A percentile compares a stretch with the other conserved stretches of the same genome.
These are phyloP conservation scores for Panicum miliaceum DNA, from an alignment of 176 grass and related monocot genomes.

Conservation along the genomic window DNA sequence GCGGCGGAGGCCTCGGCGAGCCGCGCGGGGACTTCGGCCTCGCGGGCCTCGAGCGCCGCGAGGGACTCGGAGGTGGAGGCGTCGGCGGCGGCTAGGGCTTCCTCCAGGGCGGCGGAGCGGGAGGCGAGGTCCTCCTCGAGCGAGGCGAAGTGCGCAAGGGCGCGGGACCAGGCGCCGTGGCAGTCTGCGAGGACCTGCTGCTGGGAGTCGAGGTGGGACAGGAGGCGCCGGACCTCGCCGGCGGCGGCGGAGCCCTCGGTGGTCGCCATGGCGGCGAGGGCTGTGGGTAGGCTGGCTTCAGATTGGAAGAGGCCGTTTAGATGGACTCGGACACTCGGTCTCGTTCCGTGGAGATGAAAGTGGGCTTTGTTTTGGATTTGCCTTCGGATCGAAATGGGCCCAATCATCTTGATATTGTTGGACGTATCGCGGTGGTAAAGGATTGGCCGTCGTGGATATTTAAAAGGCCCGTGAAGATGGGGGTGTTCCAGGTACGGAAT, in stretches of 20 bases:
- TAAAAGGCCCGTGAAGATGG: background rate
- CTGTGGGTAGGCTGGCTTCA: background rate
- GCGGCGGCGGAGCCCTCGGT: slow-evolving; percentile 43
- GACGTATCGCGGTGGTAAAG: no score
- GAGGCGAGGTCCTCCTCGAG: slow-evolving; percentile 63
- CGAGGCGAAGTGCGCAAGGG: slow-evolving; percentile 61
- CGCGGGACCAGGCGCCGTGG: slow-evolving; percentile 51
- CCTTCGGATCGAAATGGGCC: slow-evolving; percentile 17
- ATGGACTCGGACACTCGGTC: slow-evolving; percentile 23
- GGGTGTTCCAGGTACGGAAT: no score
- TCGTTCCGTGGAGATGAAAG: background rate
- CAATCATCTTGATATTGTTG: background rate
- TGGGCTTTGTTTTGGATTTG: slow-evolving; percentile 38
- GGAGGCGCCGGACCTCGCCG: slow-evolving; percentile 50
- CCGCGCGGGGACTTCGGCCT: slow-evolving; percentile 47
- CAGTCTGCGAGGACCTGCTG: slow-evolving; percentile 47
- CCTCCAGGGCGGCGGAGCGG: slow-evolving; percentile 59
- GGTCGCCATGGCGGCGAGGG: slow-evolving; percentile 49
- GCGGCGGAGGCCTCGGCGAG: slow-evolving; percentile 45
- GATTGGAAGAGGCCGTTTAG: slow-evolving; percentile 4
- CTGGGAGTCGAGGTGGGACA: slow-evolving; percentile 68
- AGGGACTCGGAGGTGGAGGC: slow-evolving; percentile 56
- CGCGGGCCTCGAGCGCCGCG: slow-evolving; percentile 53
- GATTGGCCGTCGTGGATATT: background rate
- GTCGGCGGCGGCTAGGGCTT: slow-evolving; percentile 45